Evolutionary conservation across 257 asterid species (phyloP).

Genomic region (Perilla frutescens): DNA sequence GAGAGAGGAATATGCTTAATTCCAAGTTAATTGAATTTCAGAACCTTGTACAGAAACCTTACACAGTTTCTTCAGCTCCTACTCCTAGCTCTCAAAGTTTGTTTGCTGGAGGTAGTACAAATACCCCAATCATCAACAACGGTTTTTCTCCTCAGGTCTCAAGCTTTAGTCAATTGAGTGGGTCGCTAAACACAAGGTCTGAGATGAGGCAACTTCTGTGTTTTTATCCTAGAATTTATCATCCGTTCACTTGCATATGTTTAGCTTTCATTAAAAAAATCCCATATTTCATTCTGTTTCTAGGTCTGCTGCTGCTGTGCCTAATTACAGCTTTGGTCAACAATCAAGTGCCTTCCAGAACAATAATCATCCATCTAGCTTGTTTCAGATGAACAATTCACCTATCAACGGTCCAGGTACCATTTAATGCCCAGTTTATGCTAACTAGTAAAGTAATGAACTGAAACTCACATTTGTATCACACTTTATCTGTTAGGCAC

Average conservation of each 20-base stretch:
- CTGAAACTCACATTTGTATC: conserved; percentile 21
- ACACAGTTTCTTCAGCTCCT: conserved; percentile 46
- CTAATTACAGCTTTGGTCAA: conserved; percentile 72
- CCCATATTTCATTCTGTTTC: conserved; percentile 33
- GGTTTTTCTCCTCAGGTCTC: conserved; percentile 61
- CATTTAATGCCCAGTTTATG: conserved; percentile 21
- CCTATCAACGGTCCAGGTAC: conserved; percentile 60
- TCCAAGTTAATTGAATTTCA: conserved; percentile 80
- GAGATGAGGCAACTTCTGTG: conserved; percentile 38
- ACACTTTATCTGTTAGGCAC: conserved; percentile 45
- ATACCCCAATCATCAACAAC: conserved; percentile 41
- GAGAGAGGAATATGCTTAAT: conserved; percentile 70
- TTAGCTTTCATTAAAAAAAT: conserved; percentile 22
- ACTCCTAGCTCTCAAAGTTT: conserved; percentile 54
- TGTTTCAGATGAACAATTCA: conserved; percentile 45
- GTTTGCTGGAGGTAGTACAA: conserved; percentile 43
- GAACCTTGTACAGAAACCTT: conserved; percentile 61
- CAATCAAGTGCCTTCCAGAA: conserved; percentile 58
- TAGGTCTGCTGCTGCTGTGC: conserved; percentile 66
- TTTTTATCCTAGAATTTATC: conserved; percentile 24
- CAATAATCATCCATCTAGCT: conserved; percentile 51
- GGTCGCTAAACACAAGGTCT: conserved; percentile 62
- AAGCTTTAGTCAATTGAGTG: conserved; percentile 71
- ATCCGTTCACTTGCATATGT: conserved; percentile 26
- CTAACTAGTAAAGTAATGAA: conserved; percentile 20